These are phyloP conservation scores for Clonostachys byssicola DNA, from an alignment of 2,329 filamentous ascomycete species.

Conservation along the genomic window DNA sequence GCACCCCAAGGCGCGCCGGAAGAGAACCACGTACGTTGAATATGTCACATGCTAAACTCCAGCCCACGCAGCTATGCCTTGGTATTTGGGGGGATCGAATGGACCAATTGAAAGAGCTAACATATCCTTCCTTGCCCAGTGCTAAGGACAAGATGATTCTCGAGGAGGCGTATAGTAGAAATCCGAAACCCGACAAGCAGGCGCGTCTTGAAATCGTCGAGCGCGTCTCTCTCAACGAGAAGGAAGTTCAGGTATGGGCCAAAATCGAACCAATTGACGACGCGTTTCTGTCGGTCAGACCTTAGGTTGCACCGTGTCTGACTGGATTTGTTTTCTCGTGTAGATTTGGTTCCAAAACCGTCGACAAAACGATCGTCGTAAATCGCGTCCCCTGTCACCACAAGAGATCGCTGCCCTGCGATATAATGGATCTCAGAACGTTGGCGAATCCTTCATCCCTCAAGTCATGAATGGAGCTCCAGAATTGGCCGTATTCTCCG, in stretches of 20 bases:
- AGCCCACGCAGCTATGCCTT: no score
- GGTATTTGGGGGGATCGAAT: no score
- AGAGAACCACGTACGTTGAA: slow-evolving; percentile 58
- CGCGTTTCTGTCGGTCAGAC: neutral
- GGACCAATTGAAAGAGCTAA: no score
- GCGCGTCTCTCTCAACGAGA: slow-evolving; percentile 85
- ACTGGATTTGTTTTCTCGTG: neutral
- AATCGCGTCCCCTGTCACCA: slow-evolving; percentile 76
- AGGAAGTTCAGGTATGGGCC: slow-evolving; percentile 83
- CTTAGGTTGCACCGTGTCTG: neutral
- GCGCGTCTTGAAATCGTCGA: slow-evolving; percentile 80
- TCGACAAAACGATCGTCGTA: slow-evolving; percentile 86
- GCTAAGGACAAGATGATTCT: slow-evolving; percentile 80
- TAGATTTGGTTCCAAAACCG: slow-evolving; percentile 99
- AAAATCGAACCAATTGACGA: neutral
- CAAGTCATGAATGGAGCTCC: no score
- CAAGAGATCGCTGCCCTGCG: slow-evolving; percentile 67
- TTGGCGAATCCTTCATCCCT: neutral
- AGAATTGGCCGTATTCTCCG: no score
- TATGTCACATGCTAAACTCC: no score
- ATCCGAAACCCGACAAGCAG: slow-evolving; percentile 88
- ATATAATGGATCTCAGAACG: slow-evolving; percentile 19
- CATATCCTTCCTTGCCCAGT: no score
- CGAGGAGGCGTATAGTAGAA: slow-evolving; percentile 78
- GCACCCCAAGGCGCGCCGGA: slow-evolving; percentile 58